Evolutionary conservation across 352 stramenopile genomes (phyloP), one percentile per base, ranked within the genome.

Genomic region (Globisporangium rhizosaccharum): DNA sequence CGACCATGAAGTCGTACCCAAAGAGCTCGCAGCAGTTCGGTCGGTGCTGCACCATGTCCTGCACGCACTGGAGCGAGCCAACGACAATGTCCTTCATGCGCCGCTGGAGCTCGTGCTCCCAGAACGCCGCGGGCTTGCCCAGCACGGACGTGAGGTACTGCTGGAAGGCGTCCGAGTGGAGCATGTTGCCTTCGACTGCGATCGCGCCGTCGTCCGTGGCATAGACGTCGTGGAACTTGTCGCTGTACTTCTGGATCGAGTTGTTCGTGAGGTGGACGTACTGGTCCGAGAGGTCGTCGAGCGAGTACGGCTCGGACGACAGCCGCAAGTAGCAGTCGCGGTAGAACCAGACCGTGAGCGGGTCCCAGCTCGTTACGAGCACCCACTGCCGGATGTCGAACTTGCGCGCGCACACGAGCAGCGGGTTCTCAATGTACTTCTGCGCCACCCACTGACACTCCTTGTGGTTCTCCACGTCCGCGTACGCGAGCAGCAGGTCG

Each of bases 221-320:
- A 61, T 92, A 91, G 15, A 82, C 73, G 51, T 89, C 71, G 58
- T 92, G 64, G 60, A 97, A 97, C 54, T 96, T 94, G 61, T 96
- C 79, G 51, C 73, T 90, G 63, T 95, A 82, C 73, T 97, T 97
- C 62, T 91, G 83, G 64, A 97, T 97, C 49, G 75, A 95, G 75
- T 97, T 98, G 73, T 98, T 98, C 36, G 92, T 96, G 41, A 98
- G 64, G 67, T 98, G 92, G 51, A 97, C 84, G 75, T 94, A 97
- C 58, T 81, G 72, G 63, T 98, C 90, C 14, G 65, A 80, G 50
- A 92, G 57, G 61, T 94, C 79, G n/a, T 89, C 71, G 56, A 78
- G 85, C 42, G 79, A 82, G 67, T 89, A 92, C 54, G 83, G 79
- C 50, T 95, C 85, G 1, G 89, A 92, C 51, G 80, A 90, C 63